A percentile compares a stretch with the other conserved stretches of the same genome.
phyloP scores from a whole-genome alignment of 2,329 filamentous ascomycete genomes.

The Apiospora arundinis region DNA sequence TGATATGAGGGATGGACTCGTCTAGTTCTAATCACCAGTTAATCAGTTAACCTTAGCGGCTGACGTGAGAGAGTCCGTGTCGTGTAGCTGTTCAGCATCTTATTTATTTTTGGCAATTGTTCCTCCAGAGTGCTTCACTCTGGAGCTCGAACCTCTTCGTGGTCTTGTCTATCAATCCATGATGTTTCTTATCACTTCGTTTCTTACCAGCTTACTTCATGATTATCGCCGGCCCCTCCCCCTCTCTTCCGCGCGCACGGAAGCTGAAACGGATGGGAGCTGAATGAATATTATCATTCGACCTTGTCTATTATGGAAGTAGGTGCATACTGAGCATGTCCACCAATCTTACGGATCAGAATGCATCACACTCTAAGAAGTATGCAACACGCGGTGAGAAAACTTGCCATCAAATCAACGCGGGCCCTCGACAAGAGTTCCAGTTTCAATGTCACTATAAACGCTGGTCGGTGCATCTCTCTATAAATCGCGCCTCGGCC shows the following conservation, averaged over 20 bases:
- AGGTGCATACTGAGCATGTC: neutral
- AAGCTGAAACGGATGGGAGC: neutral
- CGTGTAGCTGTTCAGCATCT: neutral
- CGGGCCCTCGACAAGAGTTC: neutral
- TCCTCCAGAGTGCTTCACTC: too few species aligned
- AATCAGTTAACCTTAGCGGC: neutral
- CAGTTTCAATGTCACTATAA: neutral
- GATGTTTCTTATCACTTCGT: neutral
- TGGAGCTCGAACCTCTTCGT: neutral
- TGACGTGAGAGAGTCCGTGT: slow-evolving; percentile 6
- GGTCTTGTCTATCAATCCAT: neutral
- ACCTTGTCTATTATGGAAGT: neutral
- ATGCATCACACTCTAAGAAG: neutral
- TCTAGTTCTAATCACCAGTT: neutral
- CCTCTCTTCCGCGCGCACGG: neutral
- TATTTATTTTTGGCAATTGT: neutral
- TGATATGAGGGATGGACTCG: too few species aligned
- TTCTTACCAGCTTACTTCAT: neutral
- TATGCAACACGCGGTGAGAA: neutral
- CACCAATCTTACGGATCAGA: neutral
- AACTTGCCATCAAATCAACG: neutral
- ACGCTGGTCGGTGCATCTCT: neutral
- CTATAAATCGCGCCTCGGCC: neutral
- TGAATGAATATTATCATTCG: neutral
- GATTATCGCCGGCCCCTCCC: neutral